phyloP scores from a whole-genome alignment of 768 basidiomycete species.

The Suillus variegatus region DNA sequence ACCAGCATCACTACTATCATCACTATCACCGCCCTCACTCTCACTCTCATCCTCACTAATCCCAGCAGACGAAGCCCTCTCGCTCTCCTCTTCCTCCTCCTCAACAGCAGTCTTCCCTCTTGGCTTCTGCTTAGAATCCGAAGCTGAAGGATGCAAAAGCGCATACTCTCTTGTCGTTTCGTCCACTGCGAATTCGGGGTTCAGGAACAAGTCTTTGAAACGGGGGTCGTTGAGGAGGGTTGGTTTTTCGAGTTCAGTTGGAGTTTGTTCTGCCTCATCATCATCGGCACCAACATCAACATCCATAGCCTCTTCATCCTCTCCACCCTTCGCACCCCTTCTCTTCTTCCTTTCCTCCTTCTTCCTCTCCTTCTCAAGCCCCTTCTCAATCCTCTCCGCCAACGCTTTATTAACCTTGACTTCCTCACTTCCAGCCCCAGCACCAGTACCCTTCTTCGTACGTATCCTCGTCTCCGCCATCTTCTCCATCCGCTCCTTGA shows the following conservation, averaged over 20 bases:
- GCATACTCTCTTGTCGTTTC: conserved; percentile 85
- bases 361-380: conserved; percentile 61
- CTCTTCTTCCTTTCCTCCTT: conserved; percentile 57
- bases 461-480: conserved; percentile 93
- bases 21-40: conserved; percentile 36
- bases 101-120: conserved; percentile 78
- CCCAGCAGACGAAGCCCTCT: conserved; percentile 63
- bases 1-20: conserved; percentile 60
- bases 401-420: conserved; percentile 71
- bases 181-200: conserved; percentile 91
- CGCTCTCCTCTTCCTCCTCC: conserved; percentile 87
- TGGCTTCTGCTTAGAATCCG: conserved; percentile 35
- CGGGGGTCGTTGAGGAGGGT: conserved; percentile 82
- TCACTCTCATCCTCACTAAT: conserved; percentile 44
- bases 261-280: conserved; percentile 19
- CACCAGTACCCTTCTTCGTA: conserved; percentile 56
- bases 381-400: conserved; percentile 78
- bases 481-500: conserved; percentile 89
- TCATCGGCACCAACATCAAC: conserved; percentile 16
- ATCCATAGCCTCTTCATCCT: conserved; percentile 31
- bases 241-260: conserved; percentile 27
- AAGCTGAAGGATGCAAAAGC: conserved; percentile 88
- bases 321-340: conserved; percentile 26
- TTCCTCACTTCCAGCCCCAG: conserved; percentile 59
- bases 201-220: conserved; percentile 88